Conservation (phyloP, 2,329 filamentous ascomycete species). For the Drechslerella dactyloides region DNA sequence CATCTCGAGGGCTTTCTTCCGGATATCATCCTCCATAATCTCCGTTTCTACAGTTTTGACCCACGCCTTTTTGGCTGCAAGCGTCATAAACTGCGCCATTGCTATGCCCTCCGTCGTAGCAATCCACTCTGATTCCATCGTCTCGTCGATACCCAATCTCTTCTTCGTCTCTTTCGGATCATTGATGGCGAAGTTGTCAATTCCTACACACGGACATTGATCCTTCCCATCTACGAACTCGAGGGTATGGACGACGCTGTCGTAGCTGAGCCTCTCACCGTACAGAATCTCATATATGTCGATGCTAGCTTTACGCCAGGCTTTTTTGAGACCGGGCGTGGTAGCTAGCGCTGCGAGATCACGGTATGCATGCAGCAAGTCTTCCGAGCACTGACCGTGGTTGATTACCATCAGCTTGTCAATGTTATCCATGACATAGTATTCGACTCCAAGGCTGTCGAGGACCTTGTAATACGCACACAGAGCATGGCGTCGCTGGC, state of each 20-base stretch:
- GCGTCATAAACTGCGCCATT: constrained; percentile 22
- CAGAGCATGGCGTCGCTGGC: constrained; percentile 36
- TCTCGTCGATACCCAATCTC: constrained; percentile 6
- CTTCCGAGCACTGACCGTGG: constrained; percentile 34
- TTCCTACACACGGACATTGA: constrained; percentile 26
- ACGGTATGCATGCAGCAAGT: constrained; percentile 32
- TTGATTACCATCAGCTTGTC: constrained; percentile 21
- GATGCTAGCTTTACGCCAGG: constrained; percentile 25
- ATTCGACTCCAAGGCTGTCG: constrained; percentile 33
- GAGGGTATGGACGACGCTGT: neutral
- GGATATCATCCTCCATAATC: constrained; percentile 4
- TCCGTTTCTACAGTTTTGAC: neutral
- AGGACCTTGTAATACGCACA: constrained; percentile 43
- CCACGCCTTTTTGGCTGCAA: constrained; percentile 4
- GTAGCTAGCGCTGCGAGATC: constrained; percentile 19
- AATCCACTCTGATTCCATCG: constrained; percentile 3
- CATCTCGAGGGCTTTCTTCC: neutral
- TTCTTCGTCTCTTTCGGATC: constrained; percentile 17
- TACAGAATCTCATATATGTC: constrained; percentile 35
- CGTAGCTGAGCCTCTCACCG: constrained; percentile 23
- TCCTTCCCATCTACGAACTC: constrained; percentile 28
- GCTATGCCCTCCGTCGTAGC: constrained; percentile 17
- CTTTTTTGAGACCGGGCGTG: constrained; percentile 27
- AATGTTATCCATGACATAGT: constrained; percentile 14
- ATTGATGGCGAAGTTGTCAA: constrained; percentile 19